phyloP scores from a whole-genome alignment of 139 green algal species.

The Chlamydomonas schloesseri region DNA sequence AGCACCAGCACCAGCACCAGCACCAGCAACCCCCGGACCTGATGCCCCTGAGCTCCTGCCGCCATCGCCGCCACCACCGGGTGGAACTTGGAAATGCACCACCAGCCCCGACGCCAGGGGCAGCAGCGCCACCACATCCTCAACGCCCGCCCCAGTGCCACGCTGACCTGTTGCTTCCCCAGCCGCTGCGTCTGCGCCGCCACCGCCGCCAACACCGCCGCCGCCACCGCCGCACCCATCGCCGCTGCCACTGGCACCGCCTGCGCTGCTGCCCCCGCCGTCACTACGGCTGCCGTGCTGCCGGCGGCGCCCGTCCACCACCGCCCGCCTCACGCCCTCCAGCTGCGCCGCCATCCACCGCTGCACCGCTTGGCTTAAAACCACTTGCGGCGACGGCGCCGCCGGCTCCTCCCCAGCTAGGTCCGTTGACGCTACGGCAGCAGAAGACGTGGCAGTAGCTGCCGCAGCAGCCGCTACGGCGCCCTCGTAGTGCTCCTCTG shows the following conservation, averaged over 20 bases:
- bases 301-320: too few relatives aligned
- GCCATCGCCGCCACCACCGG: neutral
- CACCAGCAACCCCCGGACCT: too few relatives aligned
- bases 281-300: neutral
- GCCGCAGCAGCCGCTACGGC: neutral
- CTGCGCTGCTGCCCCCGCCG: neutral
- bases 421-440: too few relatives aligned
- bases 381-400: neutral
- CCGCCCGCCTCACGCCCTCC: constrained; percentile 6
- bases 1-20: constrained; percentile 8
- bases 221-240: neutral
- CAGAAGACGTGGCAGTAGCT: too few relatives aligned
- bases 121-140: neutral
- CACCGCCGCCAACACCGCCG: neutral
- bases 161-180: neutral
- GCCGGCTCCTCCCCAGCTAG: too few relatives aligned
- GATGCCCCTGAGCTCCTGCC: too few relatives aligned
- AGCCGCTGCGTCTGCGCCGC: neutral
- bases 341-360: constrained; percentile 6
- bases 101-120: constrained; percentile 22
- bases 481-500: neutral
- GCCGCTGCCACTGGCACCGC: too few relatives aligned
- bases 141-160: too few relatives aligned
- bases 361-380: neutral
- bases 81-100: constrained; percentile 24